Percentiles rank a stretch among this genome's conserved stretches.
These are phyloP conservation scores for Eucalyptus virginea DNA, from an alignment of 345 rosid species.

Conservation along the genomic window DNA sequence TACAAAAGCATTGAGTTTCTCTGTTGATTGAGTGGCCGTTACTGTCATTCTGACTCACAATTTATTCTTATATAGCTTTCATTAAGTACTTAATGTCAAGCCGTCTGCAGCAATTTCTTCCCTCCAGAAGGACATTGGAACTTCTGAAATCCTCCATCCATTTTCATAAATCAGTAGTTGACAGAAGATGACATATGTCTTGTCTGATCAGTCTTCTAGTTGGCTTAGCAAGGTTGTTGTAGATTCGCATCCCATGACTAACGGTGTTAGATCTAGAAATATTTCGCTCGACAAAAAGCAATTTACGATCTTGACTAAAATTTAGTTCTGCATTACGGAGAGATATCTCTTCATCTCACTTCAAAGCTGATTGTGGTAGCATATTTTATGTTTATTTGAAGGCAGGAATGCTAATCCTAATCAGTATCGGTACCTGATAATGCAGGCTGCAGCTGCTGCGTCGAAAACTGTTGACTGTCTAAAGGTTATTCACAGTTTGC, in stretches of 20 bases:
- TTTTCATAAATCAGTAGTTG: not conserved
- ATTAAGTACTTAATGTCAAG: not conserved
- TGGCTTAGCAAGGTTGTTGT: not conserved
- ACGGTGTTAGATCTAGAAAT: not conserved
- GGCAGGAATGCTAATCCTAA: not conserved
- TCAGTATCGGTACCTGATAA: not conserved
- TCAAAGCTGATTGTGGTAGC: not conserved
- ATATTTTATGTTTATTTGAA: not conserved
- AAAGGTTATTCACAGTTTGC: slow-evolving; percentile 86
- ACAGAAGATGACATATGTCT: not conserved
- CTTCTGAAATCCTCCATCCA: not conserved
- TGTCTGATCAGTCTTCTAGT: not conserved
- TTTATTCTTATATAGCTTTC: not conserved
- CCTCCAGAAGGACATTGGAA: not conserved
- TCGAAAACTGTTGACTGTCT: slow-evolving; percentile 93
- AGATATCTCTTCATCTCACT: not conserved
- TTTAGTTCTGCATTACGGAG: not conserved
- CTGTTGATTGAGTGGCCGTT: not conserved
- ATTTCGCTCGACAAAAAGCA: rapidly evolving
- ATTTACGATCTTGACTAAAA: not conserved
- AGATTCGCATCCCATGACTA: not conserved
- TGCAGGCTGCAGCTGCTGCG: slow-evolving; percentile 31
- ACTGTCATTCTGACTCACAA: not conserved
- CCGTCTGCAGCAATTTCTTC: not conserved
- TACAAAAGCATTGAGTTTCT: not conserved